phyloP scores from a whole-genome alignment of 257 asterid genomes.

The Haberlea rhodopensis region DNA sequence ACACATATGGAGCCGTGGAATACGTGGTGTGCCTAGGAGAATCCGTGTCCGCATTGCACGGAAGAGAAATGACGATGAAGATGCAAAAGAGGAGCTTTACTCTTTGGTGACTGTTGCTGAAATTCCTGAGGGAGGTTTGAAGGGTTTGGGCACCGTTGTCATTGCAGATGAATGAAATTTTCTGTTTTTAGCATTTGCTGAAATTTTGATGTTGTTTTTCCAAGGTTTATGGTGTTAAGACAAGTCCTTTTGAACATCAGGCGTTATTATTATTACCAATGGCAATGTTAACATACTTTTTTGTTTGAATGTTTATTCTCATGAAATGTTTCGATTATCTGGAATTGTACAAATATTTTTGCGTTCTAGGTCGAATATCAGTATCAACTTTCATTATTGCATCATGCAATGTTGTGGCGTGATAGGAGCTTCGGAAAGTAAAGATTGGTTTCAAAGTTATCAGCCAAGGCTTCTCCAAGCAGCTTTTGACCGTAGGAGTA shows the following conservation, averaged over 20 bases:
- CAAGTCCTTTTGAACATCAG: not conserved
- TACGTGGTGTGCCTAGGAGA: constrained; percentile 73
- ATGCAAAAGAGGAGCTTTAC: constrained; percentile 76
- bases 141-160: constrained; percentile 71
- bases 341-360: too few relatives aligned
- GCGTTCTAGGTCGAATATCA: too few relatives aligned
- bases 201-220: constrained; percentile 21
- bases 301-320: too few relatives aligned
- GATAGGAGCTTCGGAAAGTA: too few relatives aligned
- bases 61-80: constrained; percentile 74
- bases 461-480: too few relatives aligned
- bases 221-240: constrained; percentile 1
- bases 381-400: too few relatives aligned
- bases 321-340: too few relatives aligned
- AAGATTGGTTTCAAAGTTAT: too few relatives aligned
- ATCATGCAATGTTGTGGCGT: too few relatives aligned
- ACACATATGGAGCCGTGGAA: constrained; percentile 73
- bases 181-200: constrained; percentile 1
- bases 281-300: too few relatives aligned
- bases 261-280: not conserved
- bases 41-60: constrained; percentile 73
- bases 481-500: too few relatives aligned
- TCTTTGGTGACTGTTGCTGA: constrained; percentile 67
- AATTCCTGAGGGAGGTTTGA: constrained; percentile 57
- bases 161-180: constrained; percentile 51